Conservation (phyloP, 129 eudicot species). For the Centrapalus pauciflorus region DNA sequence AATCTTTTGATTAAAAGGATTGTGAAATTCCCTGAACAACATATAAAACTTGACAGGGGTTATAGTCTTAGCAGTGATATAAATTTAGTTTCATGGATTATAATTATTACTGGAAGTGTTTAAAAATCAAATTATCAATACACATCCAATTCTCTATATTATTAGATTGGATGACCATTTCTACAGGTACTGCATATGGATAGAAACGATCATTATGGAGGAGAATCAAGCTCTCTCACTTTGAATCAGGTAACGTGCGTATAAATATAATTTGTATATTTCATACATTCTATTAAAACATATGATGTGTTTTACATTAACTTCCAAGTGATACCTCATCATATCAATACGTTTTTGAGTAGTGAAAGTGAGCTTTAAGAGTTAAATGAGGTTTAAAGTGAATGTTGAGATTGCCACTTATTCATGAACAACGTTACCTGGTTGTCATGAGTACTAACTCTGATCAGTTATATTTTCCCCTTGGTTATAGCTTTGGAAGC, state of each 20-base stretch:
- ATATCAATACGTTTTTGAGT: too few relatives aligned
- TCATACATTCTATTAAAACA: not conserved
- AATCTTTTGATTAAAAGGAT: not conserved
- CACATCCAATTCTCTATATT: not conserved
- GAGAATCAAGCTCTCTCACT: slow-evolving; percentile 73
- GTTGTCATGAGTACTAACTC: not conserved
- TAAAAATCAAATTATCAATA: not conserved
- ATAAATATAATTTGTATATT: not conserved
- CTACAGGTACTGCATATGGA: slow-evolving; percentile 82
- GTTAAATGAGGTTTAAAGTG: not conserved
- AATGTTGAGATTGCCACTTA: not conserved
- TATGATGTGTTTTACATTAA: not conserved
- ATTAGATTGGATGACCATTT: slow-evolving; percentile 9
- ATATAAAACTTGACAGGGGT: not conserved
- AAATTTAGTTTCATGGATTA: not conserved
- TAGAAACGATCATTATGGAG: slow-evolving; percentile 74
- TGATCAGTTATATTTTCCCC: not conserved
- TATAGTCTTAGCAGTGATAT: too few relatives aligned
- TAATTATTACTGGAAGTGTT: not conserved
- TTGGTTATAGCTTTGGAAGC: slow-evolving; percentile 55
- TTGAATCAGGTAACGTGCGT: slow-evolving; percentile 50
- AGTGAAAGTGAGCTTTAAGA: too few relatives aligned
- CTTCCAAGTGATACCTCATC: not conserved
- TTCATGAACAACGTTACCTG: not conserved
- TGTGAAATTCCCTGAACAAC: not conserved